Evolutionary conservation across 2,329 filamentous ascomycete genomes (phyloP).

Genomic region (Grosmannia huntii): DNA sequence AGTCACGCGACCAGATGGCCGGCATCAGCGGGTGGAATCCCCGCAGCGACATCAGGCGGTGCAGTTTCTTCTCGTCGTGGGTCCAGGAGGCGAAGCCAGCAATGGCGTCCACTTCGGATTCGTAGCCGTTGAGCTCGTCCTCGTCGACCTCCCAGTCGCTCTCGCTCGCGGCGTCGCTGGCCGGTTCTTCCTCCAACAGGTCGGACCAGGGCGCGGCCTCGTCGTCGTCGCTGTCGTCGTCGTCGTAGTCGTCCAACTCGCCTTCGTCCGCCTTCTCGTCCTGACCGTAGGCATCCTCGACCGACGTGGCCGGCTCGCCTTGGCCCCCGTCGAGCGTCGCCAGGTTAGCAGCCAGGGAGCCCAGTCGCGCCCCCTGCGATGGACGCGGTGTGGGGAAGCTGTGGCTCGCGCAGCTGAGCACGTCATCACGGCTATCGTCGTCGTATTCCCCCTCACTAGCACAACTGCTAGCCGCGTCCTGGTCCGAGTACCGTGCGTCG

Average conservation of each 20-base stretch:
- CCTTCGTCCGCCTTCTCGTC: not conserved
- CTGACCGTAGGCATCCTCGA: not conserved
- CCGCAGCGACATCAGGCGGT: slow-evolving; percentile 22
- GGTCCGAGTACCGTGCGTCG: too few species aligned
- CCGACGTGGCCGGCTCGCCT: not conserved
- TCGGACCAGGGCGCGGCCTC: slow-evolving; percentile 4
- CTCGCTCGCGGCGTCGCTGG: slow-evolving; percentile 11
- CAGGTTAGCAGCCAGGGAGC: not conserved
- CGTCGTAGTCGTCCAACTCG: not conserved
- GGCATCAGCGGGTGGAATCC: slow-evolving; percentile 23
- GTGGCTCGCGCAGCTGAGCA: not conserved
- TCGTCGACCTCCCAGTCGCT: slow-evolving; percentile 11
- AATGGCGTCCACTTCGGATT: slow-evolving; percentile 6
- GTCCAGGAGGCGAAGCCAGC: slow-evolving; percentile 17
- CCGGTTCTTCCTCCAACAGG: slow-evolving; percentile 4
- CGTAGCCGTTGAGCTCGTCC: slow-evolving; percentile 11
- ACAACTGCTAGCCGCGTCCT: too few species aligned
- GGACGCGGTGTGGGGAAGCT: not conserved
- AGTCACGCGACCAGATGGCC: slow-evolving; percentile 19
- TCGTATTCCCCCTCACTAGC: not conserved
- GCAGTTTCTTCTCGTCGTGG: slow-evolving; percentile 18
- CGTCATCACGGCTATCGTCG: not conserved
- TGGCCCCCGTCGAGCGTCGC: not conserved
- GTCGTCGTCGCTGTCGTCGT: not conserved
- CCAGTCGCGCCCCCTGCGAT: not conserved